Percentiles rank a stretch among this genome's conserved stretches.
Conservation (phyloP, 1,139 yeast genomes). For the Lodderomyces theae region DNA sequence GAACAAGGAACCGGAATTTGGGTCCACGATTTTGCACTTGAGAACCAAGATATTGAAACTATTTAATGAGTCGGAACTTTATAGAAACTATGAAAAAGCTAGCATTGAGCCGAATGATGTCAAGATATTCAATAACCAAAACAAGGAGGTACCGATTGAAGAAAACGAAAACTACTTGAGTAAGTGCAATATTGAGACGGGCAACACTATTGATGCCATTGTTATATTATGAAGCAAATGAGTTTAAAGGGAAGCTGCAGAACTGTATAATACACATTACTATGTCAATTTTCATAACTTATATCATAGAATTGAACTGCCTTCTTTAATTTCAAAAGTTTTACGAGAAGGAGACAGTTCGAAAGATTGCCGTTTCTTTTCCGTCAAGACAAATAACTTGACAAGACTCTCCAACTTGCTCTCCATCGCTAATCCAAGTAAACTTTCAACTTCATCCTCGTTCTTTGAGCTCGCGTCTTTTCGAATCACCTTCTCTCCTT, state of each 20-base stretch:
- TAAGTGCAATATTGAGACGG: conserved; percentile 64
- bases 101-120: conserved; percentile 23
- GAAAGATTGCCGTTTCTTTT: conserved; percentile 21
- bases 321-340: background rate
- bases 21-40: conserved; percentile 64
- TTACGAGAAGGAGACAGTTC: background rate
- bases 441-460: conserved; percentile 26
- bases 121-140: conserved; percentile 28
- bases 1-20: conserved; percentile 61
- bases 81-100: conserved; percentile 23
- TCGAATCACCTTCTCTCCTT: background rate
- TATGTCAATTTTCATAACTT: too few species aligned
- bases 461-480: conserved; percentile 15
- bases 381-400: conserved; percentile 62
- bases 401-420: conserved; percentile 55
- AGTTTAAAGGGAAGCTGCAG: background rate
- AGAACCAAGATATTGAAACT: conserved; percentile 51
- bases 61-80: conserved; percentile 51
- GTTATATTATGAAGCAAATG: conserved; percentile 12
- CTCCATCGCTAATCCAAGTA: conserved; percentile 31
- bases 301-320: background rate
- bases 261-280: too few species aligned
- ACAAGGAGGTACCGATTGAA: conserved; percentile 23
- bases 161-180: conserved; percentile 54
- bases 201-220: conserved; percentile 54